These are phyloP conservation scores for Daldinia childiae DNA, from an alignment of 495 filamentous ascomycete species.

Conservation along the genomic window DNA sequence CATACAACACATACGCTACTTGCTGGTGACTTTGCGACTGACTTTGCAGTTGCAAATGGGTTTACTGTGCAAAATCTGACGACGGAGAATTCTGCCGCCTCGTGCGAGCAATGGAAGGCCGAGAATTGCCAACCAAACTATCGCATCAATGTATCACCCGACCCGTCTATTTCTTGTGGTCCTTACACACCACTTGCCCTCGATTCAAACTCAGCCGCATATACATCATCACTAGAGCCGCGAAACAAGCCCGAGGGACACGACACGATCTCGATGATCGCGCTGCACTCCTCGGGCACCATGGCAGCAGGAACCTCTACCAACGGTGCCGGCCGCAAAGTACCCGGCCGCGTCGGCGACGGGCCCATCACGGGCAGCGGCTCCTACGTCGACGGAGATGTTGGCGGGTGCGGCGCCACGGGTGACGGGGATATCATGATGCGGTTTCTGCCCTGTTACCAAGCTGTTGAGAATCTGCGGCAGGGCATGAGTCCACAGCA, in stretches of 20 bases:
- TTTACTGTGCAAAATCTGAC: conserved; percentile 52
- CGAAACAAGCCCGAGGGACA: conserved; percentile 38
- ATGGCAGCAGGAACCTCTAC: conserved; percentile 62
- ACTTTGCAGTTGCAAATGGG: conserved; percentile 57
- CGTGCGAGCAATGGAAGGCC: conserved; percentile 52
- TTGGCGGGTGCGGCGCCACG: conserved; percentile 60
- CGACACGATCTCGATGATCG: conserved; percentile 61
- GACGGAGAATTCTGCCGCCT: conserved; percentile 46
- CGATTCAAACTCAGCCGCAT: conserved; percentile 2
- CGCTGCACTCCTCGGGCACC: conserved; percentile 45
- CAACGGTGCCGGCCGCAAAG: conserved; percentile 58
- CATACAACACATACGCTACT: conserved; percentile 58
- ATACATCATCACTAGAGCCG: not conserved
- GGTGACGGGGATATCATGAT: conserved; percentile 63
- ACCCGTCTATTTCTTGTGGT: conserved; percentile 50
- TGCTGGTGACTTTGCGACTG: conserved; percentile 57
- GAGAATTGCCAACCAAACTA: conserved; percentile 54
- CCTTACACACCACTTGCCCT: conserved; percentile 49
- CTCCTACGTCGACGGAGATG: conserved; percentile 60
- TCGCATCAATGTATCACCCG: conserved; percentile 51
- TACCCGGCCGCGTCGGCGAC: conserved; percentile 59
- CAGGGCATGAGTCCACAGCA: conserved; percentile 52
- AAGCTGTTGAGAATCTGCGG: conserved; percentile 59
- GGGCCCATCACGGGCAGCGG: conserved; percentile 59
- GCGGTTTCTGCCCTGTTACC: conserved; percentile 61